These are phyloP conservation scores for Fusarium buxicola DNA, from an alignment of 2,329 filamentous ascomycete genomes.

Conservation along the genomic window DNA sequence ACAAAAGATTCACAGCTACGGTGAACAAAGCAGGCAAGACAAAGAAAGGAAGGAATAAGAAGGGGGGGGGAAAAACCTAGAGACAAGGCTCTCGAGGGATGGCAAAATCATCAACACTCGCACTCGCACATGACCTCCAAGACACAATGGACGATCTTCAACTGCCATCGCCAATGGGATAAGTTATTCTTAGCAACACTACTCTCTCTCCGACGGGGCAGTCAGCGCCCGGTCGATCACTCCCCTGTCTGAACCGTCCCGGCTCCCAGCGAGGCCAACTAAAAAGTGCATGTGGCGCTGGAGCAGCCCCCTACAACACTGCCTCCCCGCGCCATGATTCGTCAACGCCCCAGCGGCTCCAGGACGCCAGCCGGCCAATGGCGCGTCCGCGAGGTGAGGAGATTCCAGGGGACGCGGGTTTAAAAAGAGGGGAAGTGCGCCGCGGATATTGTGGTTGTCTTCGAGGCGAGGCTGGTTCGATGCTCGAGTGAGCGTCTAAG, in stretches of 20 bases:
- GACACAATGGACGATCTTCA: background rate
- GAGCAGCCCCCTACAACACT: conserved; percentile 15
- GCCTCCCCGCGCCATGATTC: conserved; percentile 31
- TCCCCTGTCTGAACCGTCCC: conserved; percentile 4
- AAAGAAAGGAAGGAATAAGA: conserved; percentile 10
- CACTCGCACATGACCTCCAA: conserved; percentile 26
- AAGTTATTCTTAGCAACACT: conserved; percentile 40
- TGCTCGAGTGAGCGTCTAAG: too few relatives aligned
- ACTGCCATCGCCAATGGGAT: conserved; percentile 9
- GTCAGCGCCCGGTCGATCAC: conserved; percentile 30
- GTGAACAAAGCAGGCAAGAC: conserved; percentile 7
- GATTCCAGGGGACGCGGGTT: too few relatives aligned
- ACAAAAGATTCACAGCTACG: background rate
- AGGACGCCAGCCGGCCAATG: background rate
- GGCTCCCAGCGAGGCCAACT: conserved; percentile 27
- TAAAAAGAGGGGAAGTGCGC: conserved; percentile 4
- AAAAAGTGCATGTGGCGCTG: conserved; percentile 22
- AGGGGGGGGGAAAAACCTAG: background rate
- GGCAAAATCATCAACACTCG: conserved; percentile 27
- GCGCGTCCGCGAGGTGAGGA: too few relatives aligned
- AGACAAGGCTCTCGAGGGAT: conserved; percentile 3
- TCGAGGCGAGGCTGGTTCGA: too few relatives aligned
- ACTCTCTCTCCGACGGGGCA: conserved; percentile 15
- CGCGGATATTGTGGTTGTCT: too few relatives aligned
- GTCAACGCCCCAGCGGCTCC: conserved; percentile 1